Conservation (phyloP, 2,329 filamentous ascomycete species). For the Cladosporium sp. region DNA sequence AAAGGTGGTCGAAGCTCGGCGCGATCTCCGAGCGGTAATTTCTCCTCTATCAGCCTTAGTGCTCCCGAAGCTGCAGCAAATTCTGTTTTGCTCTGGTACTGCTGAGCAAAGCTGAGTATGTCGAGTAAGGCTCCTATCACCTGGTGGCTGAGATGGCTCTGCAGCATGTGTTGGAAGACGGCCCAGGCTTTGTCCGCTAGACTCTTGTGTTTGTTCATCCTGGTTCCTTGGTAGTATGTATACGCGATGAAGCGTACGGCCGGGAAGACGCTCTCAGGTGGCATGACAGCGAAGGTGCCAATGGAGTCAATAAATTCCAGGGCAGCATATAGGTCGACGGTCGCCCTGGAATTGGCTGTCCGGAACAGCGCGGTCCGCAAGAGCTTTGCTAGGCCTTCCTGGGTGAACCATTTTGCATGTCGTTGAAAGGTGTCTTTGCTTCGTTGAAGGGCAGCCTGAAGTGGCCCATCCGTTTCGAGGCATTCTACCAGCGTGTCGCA, state of each 20-base stretch:
- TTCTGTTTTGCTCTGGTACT: slow-evolving; percentile 18
- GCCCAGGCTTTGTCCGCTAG: slow-evolving; percentile 25
- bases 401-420: slow-evolving; percentile 32
- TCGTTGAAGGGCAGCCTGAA: slow-evolving; percentile 19
- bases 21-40: slow-evolving; percentile 16
- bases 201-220: slow-evolving; percentile 26
- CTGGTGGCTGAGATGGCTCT: slow-evolving; percentile 27
- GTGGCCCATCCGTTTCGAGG: slow-evolving; percentile 7
- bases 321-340: slow-evolving; percentile 25
- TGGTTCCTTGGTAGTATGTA: slow-evolving; percentile 28
- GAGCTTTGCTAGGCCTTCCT: slow-evolving; percentile 20
- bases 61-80: slow-evolving; percentile 27
- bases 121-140: slow-evolving; percentile 23
- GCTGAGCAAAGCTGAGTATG: slow-evolving; percentile 20
- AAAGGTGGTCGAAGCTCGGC: slow-evolving; percentile 2
- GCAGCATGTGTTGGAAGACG: slow-evolving; percentile 24
- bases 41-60: slow-evolving; percentile 27
- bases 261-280: slow-evolving; percentile 18
- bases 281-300: slow-evolving; percentile 26
- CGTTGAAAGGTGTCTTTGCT: slow-evolving; percentile 24
- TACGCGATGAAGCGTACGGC: slow-evolving; percentile 27
- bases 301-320: slow-evolving; percentile 28
- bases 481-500: slow-evolving; percentile 3
- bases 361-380: slow-evolving; percentile 23
- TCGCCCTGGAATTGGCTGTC: slow-evolving; percentile 25